Percentiles rank a stretch among this genome's conserved stretches.
Conservation (phyloP, 139 green algal species). For the Chlorella sp. region DNA sequence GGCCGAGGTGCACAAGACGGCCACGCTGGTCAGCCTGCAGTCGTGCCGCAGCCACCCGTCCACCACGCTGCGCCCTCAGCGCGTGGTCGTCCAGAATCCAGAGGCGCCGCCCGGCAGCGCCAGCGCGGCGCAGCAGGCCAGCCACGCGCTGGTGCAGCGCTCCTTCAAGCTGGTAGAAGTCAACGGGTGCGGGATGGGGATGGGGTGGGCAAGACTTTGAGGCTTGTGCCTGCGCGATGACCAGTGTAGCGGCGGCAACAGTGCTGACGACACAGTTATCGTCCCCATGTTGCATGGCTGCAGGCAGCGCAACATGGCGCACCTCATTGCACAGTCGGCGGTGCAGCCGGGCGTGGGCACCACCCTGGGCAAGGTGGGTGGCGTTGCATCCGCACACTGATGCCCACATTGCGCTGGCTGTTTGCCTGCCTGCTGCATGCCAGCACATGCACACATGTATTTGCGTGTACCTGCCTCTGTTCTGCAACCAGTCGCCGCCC, state of each 20-base stretch:
- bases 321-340: constrained; percentile 36
- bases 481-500: no score
- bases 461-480: no score
- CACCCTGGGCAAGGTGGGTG: constrained; percentile 4
- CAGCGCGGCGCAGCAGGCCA: background rate
- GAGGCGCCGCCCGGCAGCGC: background rate
- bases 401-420: no score
- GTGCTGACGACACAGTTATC: no score
- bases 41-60: constrained; percentile 23
- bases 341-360: constrained; percentile 37
- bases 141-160: constrained; percentile 13
- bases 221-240: no score
- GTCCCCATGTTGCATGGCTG: background rate
- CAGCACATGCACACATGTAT: no score
- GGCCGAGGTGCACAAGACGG: constrained; percentile 22
- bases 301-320: constrained; percentile 32
- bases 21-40: constrained; percentile 30
- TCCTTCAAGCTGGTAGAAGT: constrained; percentile 16
- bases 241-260: no score
- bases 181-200: background rate
- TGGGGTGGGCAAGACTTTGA: background rate
- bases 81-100: constrained; percentile 27
- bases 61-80: constrained; percentile 16
- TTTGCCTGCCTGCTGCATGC: no score
- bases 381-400: no score